These are phyloP conservation scores for Suillus tomentosus DNA, from an alignment of 768 basidiomycete species.

Conservation along the genomic window DNA sequence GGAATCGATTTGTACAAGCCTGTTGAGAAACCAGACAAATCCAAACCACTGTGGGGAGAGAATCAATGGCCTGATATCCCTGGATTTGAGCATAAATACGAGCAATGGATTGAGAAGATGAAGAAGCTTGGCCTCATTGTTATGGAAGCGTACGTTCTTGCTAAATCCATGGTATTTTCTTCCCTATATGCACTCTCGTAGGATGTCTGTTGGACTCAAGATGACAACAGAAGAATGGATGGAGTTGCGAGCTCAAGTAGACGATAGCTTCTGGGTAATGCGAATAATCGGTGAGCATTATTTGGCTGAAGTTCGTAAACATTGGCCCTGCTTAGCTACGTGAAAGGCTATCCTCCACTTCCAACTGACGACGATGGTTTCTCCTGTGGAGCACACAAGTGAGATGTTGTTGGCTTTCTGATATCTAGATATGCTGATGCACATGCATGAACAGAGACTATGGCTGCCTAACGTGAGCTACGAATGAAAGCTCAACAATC, in stretches of 20 bases:
- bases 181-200: conserved; percentile 28
- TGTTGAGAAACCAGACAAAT: conserved; percentile 67
- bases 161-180: not conserved
- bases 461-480: conserved; percentile 79
- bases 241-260: conserved; percentile 65
- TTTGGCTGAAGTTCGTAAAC: not conserved
- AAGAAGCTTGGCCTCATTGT: conserved; percentile 74
- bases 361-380: conserved; percentile 78
- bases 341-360: conserved; percentile 81
- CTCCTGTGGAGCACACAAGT: conserved; percentile 93
- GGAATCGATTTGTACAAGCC: conserved; percentile 82
- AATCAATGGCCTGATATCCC: conserved; percentile 81
- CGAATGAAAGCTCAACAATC: not conserved
- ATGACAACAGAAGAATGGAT: conserved; percentile 72
- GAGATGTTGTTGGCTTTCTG: conserved; percentile 12
- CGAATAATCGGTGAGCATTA: conserved; percentile 65
- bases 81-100: conserved; percentile 63
- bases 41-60: conserved; percentile 74
- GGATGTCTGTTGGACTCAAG: conserved; percentile 82
- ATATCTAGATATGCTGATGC: conserved; percentile 14
- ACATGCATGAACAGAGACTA: conserved; percentile 63
- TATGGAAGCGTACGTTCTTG: conserved; percentile 75
- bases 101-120: conserved; percentile 86
- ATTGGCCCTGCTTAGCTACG: not conserved
- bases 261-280: conserved; percentile 91